A percentile compares a stretch with the other conserved stretches of the same genome.
phyloP scores from a whole-genome alignment of 805 yeast species.

The Saccharomycopsis sp. region DNA sequence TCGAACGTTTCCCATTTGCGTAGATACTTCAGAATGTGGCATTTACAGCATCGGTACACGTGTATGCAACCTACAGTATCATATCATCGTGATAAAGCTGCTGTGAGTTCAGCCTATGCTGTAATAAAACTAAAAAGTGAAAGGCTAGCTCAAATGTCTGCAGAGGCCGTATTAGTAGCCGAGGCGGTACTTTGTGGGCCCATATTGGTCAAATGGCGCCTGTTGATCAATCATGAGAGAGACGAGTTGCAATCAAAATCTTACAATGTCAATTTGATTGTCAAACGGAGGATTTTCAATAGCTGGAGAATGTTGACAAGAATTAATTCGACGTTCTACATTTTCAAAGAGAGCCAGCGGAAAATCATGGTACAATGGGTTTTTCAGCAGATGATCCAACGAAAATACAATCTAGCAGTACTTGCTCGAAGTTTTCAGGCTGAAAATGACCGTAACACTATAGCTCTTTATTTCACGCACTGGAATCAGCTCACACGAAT shows the following conservation, averaged over 20 bases:
- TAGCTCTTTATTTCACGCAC: conserved; percentile 3
- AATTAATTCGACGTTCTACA: background rate
- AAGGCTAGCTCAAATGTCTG: background rate
- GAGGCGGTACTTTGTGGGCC: conserved; percentile 10
- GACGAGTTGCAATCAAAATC: background rate
- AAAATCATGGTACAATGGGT: conserved; percentile 7
- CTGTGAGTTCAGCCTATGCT: background rate
- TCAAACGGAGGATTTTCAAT: conserved; percentile 6
- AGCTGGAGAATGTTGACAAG: conserved; percentile 8
- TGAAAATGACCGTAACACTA: background rate
- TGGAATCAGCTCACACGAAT: conserved; percentile 7
- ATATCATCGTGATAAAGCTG: background rate
- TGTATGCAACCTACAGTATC: background rate
- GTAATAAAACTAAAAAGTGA: background rate
- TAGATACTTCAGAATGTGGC: background rate
- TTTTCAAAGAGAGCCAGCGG: conserved; percentile 8
- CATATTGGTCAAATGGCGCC: conserved; percentile 7
- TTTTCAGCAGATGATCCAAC: conserved; percentile 4
- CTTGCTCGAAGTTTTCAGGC: background rate
- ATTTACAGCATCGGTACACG: background rate
- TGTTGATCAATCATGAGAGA: background rate
- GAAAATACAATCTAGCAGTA: background rate
- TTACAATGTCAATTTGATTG: background rate
- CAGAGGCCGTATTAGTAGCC: background rate
- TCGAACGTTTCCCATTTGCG: background rate